phyloP scores from a whole-genome alignment of 129 eudicot genomes.

The Ambrosia trifida region DNA sequence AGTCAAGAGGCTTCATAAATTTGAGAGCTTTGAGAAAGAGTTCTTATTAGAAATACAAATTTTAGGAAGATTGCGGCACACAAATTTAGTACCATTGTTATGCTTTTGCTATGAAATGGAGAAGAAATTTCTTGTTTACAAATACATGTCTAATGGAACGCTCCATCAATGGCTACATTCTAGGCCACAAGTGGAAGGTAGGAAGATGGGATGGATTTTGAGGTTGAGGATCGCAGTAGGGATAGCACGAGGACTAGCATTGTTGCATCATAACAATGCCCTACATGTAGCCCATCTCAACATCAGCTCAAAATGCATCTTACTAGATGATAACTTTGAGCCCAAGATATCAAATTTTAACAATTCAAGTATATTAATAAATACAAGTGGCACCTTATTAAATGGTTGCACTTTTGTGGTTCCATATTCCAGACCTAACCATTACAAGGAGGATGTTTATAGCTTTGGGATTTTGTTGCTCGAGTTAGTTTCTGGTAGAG shows the following conservation, averaged over 20 bases:
- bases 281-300: constrained; percentile 43
- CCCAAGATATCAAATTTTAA: constrained; percentile 55
- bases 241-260: constrained; percentile 51
- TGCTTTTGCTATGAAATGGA: constrained; percentile 48
- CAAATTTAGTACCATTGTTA: constrained; percentile 46
- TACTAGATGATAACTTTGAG: constrained; percentile 45
- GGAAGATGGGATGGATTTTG: constrained; percentile 36
- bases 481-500: constrained; percentile 62
- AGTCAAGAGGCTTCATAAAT: constrained; percentile 48
- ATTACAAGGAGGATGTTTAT: constrained; percentile 72
- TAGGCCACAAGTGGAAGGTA: constrained; percentile 22
- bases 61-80: constrained; percentile 43
- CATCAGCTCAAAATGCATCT: constrained; percentile 44
- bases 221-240: constrained; percentile 49
- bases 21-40: constrained; percentile 43
- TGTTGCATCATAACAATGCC: constrained; percentile 48
- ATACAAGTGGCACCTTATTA: constrained; percentile 24
- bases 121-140: constrained; percentile 48
- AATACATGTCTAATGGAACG: constrained; percentile 54
- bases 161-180: constrained; percentile 46
- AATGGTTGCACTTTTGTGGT: constrained; percentile 18
- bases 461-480: constrained; percentile 75
- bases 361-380: constrained; percentile 39
- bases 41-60: constrained; percentile 43
- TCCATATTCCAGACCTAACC: constrained; percentile 52